phyloP scores from a whole-genome alignment of 768 basidiomycete genomes.

The Mycena epipterygia region DNA sequence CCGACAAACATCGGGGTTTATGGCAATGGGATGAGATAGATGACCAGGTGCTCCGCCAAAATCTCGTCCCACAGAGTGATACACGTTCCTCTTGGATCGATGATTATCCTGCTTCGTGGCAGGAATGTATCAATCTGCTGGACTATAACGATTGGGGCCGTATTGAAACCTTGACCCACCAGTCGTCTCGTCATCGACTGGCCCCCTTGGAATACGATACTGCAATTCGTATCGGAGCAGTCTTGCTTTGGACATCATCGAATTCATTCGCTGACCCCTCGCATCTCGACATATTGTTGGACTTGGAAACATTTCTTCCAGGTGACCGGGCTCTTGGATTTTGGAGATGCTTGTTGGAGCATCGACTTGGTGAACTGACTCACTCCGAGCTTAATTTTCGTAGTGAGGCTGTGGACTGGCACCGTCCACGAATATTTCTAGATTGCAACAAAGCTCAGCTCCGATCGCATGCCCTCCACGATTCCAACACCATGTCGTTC shows the following conservation, averaged over 20 bases:
- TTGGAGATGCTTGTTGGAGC: no score
- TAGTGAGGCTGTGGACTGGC: no score
- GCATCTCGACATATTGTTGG: neutral
- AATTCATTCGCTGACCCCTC: neutral
- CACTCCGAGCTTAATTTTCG: no score
- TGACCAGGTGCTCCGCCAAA: constrained; percentile 13
- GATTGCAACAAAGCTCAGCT: no score
- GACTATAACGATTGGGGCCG: constrained; percentile 13
- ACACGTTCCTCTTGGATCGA: constrained; percentile 13
- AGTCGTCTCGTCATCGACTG: constrained; percentile 1
- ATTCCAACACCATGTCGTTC: no score
- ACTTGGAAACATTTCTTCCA: constrained; percentile 2
- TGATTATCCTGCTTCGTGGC: constrained; percentile 20
- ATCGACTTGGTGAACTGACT: no score
- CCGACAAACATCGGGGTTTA: constrained; percentile 2
- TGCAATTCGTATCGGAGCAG: constrained; percentile 19
- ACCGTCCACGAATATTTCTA: no score
- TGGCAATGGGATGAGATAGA: constrained; percentile 24
- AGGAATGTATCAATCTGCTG: constrained; percentile 3
- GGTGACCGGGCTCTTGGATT: no score
- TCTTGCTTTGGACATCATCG: constrained; percentile 19
- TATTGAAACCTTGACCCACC: constrained; percentile 8
- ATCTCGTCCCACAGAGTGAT: neutral
- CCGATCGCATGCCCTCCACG: no score
- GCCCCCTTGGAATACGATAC: neutral